Conservation (phyloP, 805 yeast genomes). For the Groenewaldozyma salmanticensis region DNA sequence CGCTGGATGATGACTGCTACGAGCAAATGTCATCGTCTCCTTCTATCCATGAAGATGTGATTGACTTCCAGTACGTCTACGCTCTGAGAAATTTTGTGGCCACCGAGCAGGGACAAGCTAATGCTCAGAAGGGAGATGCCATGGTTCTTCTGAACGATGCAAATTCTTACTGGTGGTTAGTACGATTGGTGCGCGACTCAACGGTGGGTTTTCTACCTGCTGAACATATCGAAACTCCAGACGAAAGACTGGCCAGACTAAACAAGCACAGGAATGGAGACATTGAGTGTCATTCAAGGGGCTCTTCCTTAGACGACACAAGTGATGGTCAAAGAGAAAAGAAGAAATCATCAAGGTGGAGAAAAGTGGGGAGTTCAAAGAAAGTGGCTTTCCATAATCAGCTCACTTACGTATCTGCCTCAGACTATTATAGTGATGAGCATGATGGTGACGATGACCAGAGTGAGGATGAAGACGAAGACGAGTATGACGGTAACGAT, state of each 20-base stretch:
- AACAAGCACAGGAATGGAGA: constrained; percentile 91
- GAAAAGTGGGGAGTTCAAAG: constrained; percentile 5
- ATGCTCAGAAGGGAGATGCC: constrained; percentile 68
- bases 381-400: constrained; percentile 15
- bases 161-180: constrained; percentile 96
- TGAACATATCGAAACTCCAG: constrained; percentile 84
- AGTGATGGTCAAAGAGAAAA: constrained; percentile 9
- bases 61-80: constrained; percentile 75
- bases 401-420: constrained; percentile 19
- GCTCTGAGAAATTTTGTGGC: constrained; percentile 84
- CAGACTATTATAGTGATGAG: constrained; percentile 20
- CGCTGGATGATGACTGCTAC: constrained; percentile 20
- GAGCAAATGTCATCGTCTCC: constrained; percentile 57
- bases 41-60: constrained; percentile 41
- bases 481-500: constrained; percentile 6
- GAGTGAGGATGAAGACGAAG: constrained; percentile 7
- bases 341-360: constrained; percentile 9
- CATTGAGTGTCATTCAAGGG: constrained; percentile 1
- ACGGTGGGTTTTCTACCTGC: constrained; percentile 95
- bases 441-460: constrained; percentile 15
- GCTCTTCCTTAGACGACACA: not conserved
- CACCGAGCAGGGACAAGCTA: constrained; percentile 88
- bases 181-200: constrained; percentile 46
- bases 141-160: constrained; percentile 76
- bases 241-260: constrained; percentile 81